Evolutionary conservation across 495 filamentous ascomycete genomes (phyloP).

Genomic region (Talaromyces proteolyticus): DNA sequence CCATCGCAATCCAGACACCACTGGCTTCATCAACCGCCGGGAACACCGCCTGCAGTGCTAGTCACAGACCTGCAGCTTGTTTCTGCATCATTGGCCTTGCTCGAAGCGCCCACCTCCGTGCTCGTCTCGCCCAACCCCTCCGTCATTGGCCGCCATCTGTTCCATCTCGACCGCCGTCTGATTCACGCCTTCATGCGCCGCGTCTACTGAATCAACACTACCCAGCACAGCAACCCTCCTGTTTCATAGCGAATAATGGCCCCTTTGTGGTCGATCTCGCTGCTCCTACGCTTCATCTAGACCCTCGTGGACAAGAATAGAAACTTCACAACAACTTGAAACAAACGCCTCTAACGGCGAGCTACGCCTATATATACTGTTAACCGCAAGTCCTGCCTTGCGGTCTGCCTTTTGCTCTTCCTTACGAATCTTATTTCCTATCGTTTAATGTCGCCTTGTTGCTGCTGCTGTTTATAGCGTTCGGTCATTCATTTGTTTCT

Average conservation of each 20-base stretch:
- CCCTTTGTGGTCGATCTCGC: background rate
- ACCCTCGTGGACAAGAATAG: constrained; percentile 2
- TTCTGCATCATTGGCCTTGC: too few relatives aligned
- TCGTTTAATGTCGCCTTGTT: constrained; percentile 6
- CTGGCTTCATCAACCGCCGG: too few relatives aligned
- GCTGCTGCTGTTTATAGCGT: constrained; percentile 7
- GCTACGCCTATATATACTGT: background rate
- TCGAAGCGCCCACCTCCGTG: too few relatives aligned
- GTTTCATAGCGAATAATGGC: background rate
- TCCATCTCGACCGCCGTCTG: too few relatives aligned
- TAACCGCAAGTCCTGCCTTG: background rate
- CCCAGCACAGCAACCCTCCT: background rate
- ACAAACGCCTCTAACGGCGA: constrained; percentile 1
- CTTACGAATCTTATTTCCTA: background rate
- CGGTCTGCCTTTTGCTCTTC: constrained; percentile 1
- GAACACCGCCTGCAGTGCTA: too few relatives aligned
- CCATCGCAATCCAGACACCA: too few relatives aligned
- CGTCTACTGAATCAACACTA: constrained; percentile 2
- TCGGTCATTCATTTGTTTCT: constrained; percentile 13
- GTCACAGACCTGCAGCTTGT: too few relatives aligned
- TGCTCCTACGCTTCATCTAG: background rate
- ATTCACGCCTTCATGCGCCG: background rate
- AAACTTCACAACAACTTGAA: constrained; percentile 7
- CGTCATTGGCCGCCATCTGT: too few relatives aligned
- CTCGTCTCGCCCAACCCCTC: too few relatives aligned